A percentile compares a stretch with the other conserved stretches of the same genome.
Conservation (phyloP, 768 basidiomycete genomes). For the Boletales sp. region DNA sequence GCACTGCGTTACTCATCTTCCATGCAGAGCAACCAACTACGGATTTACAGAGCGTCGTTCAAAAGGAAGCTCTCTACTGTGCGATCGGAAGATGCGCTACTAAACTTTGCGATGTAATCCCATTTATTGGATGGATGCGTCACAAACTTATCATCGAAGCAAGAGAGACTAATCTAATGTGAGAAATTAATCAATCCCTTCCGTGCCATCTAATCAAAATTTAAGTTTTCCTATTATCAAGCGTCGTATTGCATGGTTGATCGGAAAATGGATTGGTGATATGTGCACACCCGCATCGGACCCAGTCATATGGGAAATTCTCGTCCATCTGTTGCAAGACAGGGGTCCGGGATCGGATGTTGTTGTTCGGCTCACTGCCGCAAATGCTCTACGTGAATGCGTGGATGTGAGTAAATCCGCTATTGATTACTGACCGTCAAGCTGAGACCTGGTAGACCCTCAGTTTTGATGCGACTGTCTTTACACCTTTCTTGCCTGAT, state of each 20-base stretch:
- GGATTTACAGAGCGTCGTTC: constrained; percentile 58
- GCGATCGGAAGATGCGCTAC: constrained; percentile 80
- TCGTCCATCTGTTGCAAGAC: constrained; percentile 72
- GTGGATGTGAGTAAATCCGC: constrained; percentile 64
- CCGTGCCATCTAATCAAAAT: constrained; percentile 5
- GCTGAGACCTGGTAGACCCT: constrained; percentile 44
- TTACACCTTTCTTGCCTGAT: constrained; percentile 64
- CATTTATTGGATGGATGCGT: constrained; percentile 69
- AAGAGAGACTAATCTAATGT: constrained; percentile 58
- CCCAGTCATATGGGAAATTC: constrained; percentile 71
- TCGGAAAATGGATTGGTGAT: constrained; percentile 85
- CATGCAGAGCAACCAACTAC: constrained; percentile 41
- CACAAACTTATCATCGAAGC: constrained; percentile 59
- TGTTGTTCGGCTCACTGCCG: constrained; percentile 85
- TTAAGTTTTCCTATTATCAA: constrained; percentile 86
- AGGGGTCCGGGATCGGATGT: constrained; percentile 68
- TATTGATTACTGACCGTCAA: neutral
- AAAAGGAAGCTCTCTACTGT: constrained; percentile 87
- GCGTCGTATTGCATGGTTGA: constrained; percentile 91
- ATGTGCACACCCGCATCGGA: constrained; percentile 57
- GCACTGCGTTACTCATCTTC: neutral
- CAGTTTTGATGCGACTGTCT: constrained; percentile 57
- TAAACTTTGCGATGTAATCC: constrained; percentile 57
- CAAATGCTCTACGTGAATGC: constrained; percentile 74
- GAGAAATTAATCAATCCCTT: constrained; percentile 12